phyloP scores from a whole-genome alignment of 306 rosid species.

The Dalbergia oliveri region DNA sequence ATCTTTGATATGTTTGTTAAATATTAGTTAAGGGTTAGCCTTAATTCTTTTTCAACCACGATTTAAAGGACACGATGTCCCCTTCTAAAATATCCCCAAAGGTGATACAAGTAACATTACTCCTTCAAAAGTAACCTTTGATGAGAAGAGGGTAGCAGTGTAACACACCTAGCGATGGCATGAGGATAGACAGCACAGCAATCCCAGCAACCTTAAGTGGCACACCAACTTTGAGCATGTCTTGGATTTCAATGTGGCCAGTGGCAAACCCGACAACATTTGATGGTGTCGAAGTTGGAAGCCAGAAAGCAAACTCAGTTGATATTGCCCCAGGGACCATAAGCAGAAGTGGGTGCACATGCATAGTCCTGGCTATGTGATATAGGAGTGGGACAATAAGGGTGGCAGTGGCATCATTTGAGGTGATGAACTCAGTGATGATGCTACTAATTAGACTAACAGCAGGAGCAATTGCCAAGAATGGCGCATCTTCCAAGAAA shows the following conservation, averaged over 20 bases:
- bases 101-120: too few species aligned
- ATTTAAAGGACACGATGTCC: too few species aligned
- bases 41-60: too few species aligned
- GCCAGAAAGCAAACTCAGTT: conserved; percentile 78
- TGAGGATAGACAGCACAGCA: conserved; percentile 62
- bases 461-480: conserved; percentile 71
- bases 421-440: conserved; percentile 80
- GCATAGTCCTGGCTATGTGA: conserved; percentile 73
- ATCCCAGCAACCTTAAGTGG: conserved; percentile 79
- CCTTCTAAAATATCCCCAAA: too few species aligned
- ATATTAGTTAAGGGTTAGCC: too few species aligned
- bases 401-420: conserved; percentile 89
- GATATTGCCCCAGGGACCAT: conserved; percentile 89
- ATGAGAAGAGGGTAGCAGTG: background rate
- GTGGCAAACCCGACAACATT: conserved; percentile 84
- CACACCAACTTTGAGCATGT: conserved; percentile 81
- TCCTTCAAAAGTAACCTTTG: too few species aligned
- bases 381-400: conserved; percentile 72
- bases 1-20: too few species aligned
- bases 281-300: conserved; percentile 87
- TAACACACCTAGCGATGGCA: conserved; percentile 81
- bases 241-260: conserved; percentile 72
- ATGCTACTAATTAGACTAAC: conserved; percentile 73
- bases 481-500: conserved; percentile 74
- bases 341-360: conserved; percentile 77